These are phyloP conservation scores for Debaryomyces singareniensis DNA, from an alignment of 1,139 yeast genomes.

Conservation along the genomic window DNA sequence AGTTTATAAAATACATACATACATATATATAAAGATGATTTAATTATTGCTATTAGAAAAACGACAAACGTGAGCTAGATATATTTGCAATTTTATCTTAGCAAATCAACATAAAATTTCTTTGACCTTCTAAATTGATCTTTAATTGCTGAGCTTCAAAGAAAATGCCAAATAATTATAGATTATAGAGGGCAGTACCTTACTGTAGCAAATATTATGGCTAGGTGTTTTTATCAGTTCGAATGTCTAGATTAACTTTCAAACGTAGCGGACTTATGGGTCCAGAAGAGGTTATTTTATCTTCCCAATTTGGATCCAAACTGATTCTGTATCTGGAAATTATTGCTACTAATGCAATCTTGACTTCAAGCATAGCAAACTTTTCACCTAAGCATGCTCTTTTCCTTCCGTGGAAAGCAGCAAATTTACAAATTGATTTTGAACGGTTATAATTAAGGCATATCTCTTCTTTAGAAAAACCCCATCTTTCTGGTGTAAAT, in stretches of 20 bases:
- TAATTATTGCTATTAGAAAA: too few relatives aligned
- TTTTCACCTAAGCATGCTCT: slow-evolving; percentile 61
- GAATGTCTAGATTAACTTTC: slow-evolving; percentile 11
- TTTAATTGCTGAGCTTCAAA: too few relatives aligned
- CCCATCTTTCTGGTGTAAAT: slow-evolving; percentile 58
- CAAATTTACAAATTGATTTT: slow-evolving; percentile 39
- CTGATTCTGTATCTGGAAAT: slow-evolving; percentile 27
- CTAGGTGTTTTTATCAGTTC: too few relatives aligned
- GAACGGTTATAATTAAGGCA: slow-evolving; percentile 31
- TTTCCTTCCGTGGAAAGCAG: slow-evolving; percentile 57
- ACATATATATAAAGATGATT: too few relatives aligned
- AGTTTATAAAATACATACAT: too few relatives aligned
- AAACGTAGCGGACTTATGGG: slow-evolving; percentile 19
- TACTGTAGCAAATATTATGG: too few relatives aligned
- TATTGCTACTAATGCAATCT: slow-evolving; percentile 30
- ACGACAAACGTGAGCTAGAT: too few relatives aligned
- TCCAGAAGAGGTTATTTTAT: slow-evolving; percentile 42
- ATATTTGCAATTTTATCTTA: too few relatives aligned
- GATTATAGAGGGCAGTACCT: too few relatives aligned
- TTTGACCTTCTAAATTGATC: too few relatives aligned
- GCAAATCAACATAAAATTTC: too few relatives aligned
- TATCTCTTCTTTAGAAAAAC: slow-evolving; percentile 29
- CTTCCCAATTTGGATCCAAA: slow-evolving; percentile 43
- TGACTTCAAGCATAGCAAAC: slow-evolving; percentile 45
- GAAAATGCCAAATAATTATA: too few relatives aligned